phyloP scores from a whole-genome alignment of 352 stramenopile genomes.

The Phytophthora nicotianae region DNA sequence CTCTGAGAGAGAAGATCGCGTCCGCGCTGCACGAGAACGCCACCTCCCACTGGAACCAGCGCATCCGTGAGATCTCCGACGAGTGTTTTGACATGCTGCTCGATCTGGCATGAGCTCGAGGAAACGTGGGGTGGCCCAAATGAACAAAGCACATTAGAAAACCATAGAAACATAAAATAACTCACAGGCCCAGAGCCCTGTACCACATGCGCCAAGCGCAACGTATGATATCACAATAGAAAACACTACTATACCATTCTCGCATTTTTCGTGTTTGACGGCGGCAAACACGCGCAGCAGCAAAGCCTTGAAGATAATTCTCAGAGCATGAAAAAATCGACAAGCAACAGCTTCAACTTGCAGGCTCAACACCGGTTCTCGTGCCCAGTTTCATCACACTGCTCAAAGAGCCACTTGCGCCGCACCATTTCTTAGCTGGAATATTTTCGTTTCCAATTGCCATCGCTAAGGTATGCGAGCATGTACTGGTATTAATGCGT shows the following conservation, averaged over 20 bases:
- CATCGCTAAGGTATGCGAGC: no score
- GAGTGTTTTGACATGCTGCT: conserved; percentile 84
- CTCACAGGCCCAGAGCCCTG: conserved; percentile 27
- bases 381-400: no score
- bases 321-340: conserved; percentile 1
- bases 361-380: not conserved
- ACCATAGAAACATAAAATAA: conserved; percentile 38
- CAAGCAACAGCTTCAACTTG: conserved; percentile 3
- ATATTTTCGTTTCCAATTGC: no score
- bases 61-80: conserved; percentile 79
- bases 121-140: not conserved
- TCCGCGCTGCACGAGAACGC: conserved; percentile 72
- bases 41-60: conserved; percentile 72
- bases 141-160: conserved; percentile 30
- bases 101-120: conserved; percentile 60
- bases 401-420: no score
- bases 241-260: conserved; percentile 23
- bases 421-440: no score
- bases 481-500: no score
- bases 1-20: conserved; percentile 62
- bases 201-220: conserved; percentile 14
- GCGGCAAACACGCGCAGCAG: not conserved
- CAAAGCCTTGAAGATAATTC: conserved; percentile 27
- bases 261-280: conserved; percentile 5
- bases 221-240: conserved; percentile 39